Evolutionary conservation across 306 rosid species (phyloP).

Genomic region (Abrus pulchellus): DNA sequence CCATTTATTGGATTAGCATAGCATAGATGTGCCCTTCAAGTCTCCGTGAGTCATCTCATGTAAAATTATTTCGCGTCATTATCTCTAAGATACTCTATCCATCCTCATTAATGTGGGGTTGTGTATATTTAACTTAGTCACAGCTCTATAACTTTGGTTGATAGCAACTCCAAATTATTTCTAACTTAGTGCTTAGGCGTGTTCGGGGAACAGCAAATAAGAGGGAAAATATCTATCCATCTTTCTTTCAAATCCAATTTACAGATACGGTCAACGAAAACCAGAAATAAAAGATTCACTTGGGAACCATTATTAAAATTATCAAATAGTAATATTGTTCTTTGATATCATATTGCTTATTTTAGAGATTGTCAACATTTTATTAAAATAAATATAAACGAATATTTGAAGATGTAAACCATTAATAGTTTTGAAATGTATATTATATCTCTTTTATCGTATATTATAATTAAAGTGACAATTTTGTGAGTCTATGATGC

Average conservation of each 20-base stretch:
- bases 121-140: not conserved
- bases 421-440: not conserved
- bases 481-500: not conserved
- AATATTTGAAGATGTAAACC: no score
- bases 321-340: not conserved
- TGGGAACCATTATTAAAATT: constrained; percentile 1
- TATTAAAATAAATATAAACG: no score
- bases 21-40: not conserved
- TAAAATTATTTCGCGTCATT: constrained; percentile 37
- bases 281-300: constrained; percentile 8
- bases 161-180: constrained; percentile 31
- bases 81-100: constrained; percentile 37
- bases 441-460: not conserved
- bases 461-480: not conserved
- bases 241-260: constrained; percentile 3
- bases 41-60: not conserved
- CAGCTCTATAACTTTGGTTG: not conserved
- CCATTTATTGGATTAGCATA: not conserved
- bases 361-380: not conserved
- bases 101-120: constrained; percentile 22
- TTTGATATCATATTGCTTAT: not conserved
- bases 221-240: not conserved
- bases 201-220: constrained; percentile 5
- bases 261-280: not conserved
- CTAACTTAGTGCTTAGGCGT: not conserved